Conservation (phyloP, 257 asterid species). For the Eucommia ulmoides region DNA sequence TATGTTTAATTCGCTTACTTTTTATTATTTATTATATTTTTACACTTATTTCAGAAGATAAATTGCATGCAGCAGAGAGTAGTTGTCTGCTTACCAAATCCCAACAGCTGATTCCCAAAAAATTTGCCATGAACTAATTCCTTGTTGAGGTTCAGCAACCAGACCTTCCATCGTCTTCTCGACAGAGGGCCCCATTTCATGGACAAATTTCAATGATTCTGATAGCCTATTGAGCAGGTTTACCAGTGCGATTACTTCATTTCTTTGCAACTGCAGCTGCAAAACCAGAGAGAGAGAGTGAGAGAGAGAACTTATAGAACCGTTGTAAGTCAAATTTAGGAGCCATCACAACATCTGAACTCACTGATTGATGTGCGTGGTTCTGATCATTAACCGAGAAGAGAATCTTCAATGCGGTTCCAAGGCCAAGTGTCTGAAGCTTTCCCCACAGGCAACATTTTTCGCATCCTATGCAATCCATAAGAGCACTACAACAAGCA, state of each 20-base stretch:
- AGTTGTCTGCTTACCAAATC: constrained; percentile 26
- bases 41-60: no score
- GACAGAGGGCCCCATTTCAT: constrained; percentile 47
- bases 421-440: constrained; percentile 89
- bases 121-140: constrained; percentile 28
- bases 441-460: constrained; percentile 87
- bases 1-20: no score
- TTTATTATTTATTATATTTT: no score
- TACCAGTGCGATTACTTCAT: constrained; percentile 83
- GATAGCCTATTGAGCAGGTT: constrained; percentile 78
- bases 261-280: constrained; percentile 82
- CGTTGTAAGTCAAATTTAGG: no score
- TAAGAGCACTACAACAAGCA: constrained; percentile 1
- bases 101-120: constrained; percentile 22
- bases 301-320: no score
- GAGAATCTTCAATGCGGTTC: constrained; percentile 85
- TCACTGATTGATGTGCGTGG: constrained; percentile 41
- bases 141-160: constrained; percentile 28
- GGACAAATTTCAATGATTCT: constrained; percentile 73
- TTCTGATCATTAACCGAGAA: constrained; percentile 59
- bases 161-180: constrained; percentile 36
- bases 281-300: constrained; percentile 1
- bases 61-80: no score
- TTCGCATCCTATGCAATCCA: no score
- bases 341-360: no score